These are phyloP conservation scores for Quercus tomentella DNA, from an alignment of 331 rosid genomes.

Conservation along the genomic window DNA sequence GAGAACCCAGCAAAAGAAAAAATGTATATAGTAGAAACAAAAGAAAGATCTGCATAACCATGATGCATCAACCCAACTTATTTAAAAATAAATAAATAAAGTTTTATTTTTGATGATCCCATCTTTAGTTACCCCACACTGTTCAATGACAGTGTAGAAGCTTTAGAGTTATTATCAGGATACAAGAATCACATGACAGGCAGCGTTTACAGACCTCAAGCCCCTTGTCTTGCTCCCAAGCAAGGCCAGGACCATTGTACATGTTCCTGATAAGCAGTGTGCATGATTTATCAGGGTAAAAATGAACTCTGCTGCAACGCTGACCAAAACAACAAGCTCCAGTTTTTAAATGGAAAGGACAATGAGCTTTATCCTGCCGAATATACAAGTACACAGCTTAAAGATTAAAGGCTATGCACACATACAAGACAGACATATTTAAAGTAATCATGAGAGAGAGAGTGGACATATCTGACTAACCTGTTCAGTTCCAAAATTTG, in stretches of 20 bases:
- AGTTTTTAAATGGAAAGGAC: slow-evolving; percentile 93
- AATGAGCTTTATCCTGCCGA: slow-evolving; percentile 88
- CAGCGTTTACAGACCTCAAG: slow-evolving; percentile 97
- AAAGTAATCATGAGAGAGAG: neutral
- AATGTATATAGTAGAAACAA: neutral
- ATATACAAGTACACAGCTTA: neutral
- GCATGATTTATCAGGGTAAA: slow-evolving; percentile 71
- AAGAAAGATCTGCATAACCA: neutral
- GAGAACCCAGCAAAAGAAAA: too few species aligned
- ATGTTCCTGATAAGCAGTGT: slow-evolving; percentile 84
- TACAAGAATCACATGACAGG: slow-evolving; percentile 51
- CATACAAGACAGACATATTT: neutral
- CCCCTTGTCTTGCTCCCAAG: slow-evolving; percentile 96
- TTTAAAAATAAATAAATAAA: neutral
- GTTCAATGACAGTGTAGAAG: neutral
- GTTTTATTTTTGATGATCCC: neutral
- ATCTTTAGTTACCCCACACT: neutral
- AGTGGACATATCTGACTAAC: slow-evolving; percentile 11
- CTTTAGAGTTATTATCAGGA: slow-evolving; percentile 43
- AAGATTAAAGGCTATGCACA: neutral
- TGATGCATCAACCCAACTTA: neutral
- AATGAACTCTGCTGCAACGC: slow-evolving; percentile 95
- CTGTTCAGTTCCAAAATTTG: slow-evolving; percentile 95
- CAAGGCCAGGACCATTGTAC: slow-evolving; percentile 95
- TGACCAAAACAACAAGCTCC: slow-evolving; percentile 97